Conservation (phyloP, 768 basidiomycete species). For the Austroboletus eburneus region DNA sequence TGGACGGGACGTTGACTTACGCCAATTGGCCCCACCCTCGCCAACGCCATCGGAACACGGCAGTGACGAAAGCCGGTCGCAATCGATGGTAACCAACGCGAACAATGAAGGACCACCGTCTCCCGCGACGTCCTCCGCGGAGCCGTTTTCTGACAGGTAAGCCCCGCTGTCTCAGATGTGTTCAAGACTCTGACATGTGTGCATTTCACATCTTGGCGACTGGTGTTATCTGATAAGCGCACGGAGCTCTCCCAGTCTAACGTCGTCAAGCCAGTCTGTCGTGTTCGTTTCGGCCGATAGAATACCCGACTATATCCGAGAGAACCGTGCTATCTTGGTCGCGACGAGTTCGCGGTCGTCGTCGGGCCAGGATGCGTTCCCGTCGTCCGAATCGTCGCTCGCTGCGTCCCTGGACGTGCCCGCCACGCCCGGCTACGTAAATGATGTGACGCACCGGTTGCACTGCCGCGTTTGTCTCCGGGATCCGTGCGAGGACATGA, state of each 20-base stretch:
- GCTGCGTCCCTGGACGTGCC: not conserved
- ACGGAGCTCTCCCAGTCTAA: not conserved
- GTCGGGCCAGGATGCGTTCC: conserved; percentile 14
- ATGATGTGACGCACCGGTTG: conserved; percentile 20
- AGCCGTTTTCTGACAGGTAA: conserved; percentile 18
- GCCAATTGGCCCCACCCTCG: conserved; percentile 14
- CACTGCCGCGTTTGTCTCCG: conserved; percentile 49
- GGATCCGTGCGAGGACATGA: conserved; percentile 49
- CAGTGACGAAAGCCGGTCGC: conserved; percentile 11
- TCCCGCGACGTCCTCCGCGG: conserved; percentile 11
- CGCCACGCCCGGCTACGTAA: not conserved
- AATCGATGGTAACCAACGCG: not conserved
- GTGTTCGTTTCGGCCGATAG: conserved; percentile 29
- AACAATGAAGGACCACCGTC: conserved; percentile 11
- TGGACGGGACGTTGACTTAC: not conserved
- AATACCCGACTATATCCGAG: conserved; percentile 29
- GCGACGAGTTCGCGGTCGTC: conserved; percentile 28
- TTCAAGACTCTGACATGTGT: too few relatives aligned
- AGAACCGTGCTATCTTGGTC: conserved; percentile 29
- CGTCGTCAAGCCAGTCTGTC: conserved; percentile 21
- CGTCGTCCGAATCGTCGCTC: conserved; percentile 21
- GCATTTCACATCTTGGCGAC: too few relatives aligned
- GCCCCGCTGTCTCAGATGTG: too few relatives aligned
- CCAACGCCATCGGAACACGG: conserved; percentile 28
- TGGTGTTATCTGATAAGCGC: too few relatives aligned